Conservation (phyloP, 331 rosid species). For the Saraca asoca region DNA sequence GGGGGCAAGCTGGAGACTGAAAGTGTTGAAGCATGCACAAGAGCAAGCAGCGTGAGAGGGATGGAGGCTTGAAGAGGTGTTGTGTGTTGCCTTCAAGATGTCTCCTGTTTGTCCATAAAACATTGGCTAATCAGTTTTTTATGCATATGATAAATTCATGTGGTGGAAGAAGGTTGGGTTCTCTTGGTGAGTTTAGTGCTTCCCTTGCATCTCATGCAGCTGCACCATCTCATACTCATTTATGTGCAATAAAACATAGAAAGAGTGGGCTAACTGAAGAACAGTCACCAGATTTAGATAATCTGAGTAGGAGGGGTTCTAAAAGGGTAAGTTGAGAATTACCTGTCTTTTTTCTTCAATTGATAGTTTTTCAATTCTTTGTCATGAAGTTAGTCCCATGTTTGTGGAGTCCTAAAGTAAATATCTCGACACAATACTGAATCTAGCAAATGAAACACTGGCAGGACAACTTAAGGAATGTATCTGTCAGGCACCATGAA, state of each 20-base stretch:
- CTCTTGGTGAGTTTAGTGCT: constrained; percentile 74
- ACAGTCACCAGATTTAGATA: constrained; percentile 40
- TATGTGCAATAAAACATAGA: constrained; percentile 74
- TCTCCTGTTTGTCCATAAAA: constrained; percentile 21
- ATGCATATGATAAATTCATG: constrained; percentile 47
- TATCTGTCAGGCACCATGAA: constrained; percentile 51
- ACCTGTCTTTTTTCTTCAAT: constrained; percentile 12
- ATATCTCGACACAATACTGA: constrained; percentile 20
- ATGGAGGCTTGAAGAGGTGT: constrained; percentile 58
- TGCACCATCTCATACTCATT: constrained; percentile 90
- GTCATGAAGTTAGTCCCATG: neutral
- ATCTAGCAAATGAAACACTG: constrained; percentile 34
- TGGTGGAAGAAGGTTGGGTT: constrained; percentile 85
- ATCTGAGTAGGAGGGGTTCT: constrained; percentile 40
- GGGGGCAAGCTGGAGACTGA: too few relatives aligned
- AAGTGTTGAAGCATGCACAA: too few relatives aligned
- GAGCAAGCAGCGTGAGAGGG: constrained; percentile 93
- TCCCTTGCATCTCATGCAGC: constrained; percentile 67
- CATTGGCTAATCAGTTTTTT: neutral
- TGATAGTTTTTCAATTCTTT: constrained; percentile 19
- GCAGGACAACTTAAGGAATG: constrained; percentile 59
- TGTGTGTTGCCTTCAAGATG: constrained; percentile 29
- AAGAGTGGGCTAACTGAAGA: constrained; percentile 43
- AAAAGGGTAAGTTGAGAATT: constrained; percentile 44
- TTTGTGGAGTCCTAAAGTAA: constrained; percentile 3